These are phyloP conservation scores for Brettanomyces custersianus DNA, from an alignment of 805 yeast genomes.

Conservation along the genomic window DNA sequence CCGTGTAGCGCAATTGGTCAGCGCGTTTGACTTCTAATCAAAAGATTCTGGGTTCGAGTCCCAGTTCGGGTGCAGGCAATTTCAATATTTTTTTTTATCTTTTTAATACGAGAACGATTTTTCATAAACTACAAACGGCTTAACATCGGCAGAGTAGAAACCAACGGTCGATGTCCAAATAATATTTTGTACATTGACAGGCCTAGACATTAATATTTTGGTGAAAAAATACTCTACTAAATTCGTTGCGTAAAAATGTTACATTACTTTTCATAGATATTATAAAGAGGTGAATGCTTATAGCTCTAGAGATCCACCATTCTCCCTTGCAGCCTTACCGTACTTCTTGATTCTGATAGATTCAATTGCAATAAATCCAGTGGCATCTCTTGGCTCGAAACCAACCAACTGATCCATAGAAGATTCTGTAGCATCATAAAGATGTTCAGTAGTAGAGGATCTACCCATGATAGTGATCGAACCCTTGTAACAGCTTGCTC, in stretches of 20 bases:
- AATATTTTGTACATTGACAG: no score
- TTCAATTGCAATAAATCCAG: conserved; percentile 97
- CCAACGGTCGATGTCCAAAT: no score
- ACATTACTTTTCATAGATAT: no score
- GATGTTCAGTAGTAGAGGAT: conserved; percentile 89
- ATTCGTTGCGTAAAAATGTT: no score
- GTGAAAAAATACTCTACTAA: no score
- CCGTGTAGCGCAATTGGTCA: conserved; percentile 58
- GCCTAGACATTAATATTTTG: no score
- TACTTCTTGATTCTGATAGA: conserved; percentile 97
- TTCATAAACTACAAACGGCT: no score
- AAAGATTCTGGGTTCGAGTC: conserved; percentile 61
- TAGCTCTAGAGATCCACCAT: conserved; percentile 45
- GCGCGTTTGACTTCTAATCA: conserved; percentile 63
- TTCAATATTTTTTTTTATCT: neutral
- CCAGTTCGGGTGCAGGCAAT: conserved; percentile 31
- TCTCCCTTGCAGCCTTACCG: conserved; percentile 89
- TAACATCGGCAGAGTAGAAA: no score
- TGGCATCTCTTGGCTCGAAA: conserved; percentile 92
- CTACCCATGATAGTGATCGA: conserved; percentile 79
- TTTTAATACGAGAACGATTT: no score
- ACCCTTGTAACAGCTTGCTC: conserved; percentile 93
- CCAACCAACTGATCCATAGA: conserved; percentile 99
- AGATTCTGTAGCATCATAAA: conserved; percentile 95
- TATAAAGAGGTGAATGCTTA: conserved; percentile 18